Evolutionary conservation across 1,139 yeast genomes (phyloP).

Genomic region (Hanseniaspora uvarum): DNA sequence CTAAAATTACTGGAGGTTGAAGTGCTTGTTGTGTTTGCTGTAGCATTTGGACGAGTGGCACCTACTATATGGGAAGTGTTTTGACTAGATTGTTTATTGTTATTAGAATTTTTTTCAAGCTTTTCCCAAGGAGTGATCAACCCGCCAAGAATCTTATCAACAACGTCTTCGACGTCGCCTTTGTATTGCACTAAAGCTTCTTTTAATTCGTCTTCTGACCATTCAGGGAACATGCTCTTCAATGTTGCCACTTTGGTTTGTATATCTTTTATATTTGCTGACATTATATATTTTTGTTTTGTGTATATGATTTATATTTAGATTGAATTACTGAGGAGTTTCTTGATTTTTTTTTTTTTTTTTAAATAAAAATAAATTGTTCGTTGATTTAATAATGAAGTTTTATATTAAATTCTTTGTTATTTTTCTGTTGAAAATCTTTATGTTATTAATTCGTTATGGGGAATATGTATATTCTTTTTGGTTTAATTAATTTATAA

Average conservation of each 20-base stretch:
- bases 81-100: constrained; percentile 27
- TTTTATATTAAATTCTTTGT: neutral
- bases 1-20: constrained; percentile 15
- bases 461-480: neutral
- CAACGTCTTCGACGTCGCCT: constrained; percentile 60
- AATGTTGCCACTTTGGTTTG: constrained; percentile 49
- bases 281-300: constrained; percentile 8
- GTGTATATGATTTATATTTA: neutral
- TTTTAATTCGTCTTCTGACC: constrained; percentile 78
- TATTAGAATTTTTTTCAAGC: constrained; percentile 47
- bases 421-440: too few species aligned
- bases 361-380: neutral
- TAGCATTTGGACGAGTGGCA: constrained; percentile 3
- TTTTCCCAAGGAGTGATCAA: constrained; percentile 53
- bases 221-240: constrained; percentile 83
- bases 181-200: constrained; percentile 66
- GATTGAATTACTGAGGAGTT: neutral
- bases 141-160: constrained; percentile 81
- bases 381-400: neutral
- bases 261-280: constrained; percentile 29
- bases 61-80: constrained; percentile 13
- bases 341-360: neutral
- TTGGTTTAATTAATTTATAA: neutral
- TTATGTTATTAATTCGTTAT: neutral
- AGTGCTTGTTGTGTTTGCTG: constrained; percentile 15